Evolutionary conservation across 768 basidiomycete genomes (phyloP).

Genomic region (Nidula microcarpa): DNA sequence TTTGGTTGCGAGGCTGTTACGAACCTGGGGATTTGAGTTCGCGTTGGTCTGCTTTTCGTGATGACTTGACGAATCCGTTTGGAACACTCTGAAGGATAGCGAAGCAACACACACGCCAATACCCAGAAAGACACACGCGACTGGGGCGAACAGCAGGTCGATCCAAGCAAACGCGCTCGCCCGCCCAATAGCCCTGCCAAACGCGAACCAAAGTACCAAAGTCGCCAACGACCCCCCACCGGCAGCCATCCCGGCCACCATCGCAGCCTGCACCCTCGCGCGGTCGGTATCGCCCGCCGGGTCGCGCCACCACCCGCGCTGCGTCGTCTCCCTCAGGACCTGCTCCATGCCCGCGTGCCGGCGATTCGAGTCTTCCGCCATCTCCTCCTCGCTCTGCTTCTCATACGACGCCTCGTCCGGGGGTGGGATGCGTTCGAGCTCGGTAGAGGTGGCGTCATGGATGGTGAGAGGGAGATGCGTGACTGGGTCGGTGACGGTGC

Average conservation of each 20-base stretch:
- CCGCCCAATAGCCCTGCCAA: constrained; percentile 14
- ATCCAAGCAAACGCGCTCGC: background rate
- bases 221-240: constrained; percentile 18
- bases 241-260: constrained; percentile 25
- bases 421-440: constrained; percentile 31
- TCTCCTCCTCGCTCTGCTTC: constrained; percentile 10
- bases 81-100: too few relatives aligned
- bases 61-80: too few relatives aligned
- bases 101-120: too few relatives aligned
- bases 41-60: too few relatives aligned
- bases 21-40: too few relatives aligned
- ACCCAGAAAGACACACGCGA: too few relatives aligned
- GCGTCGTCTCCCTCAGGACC: constrained; percentile 21
- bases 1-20: too few relatives aligned
- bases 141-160: background rate
- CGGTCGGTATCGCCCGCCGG: constrained; percentile 23
- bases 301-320: constrained; percentile 29
- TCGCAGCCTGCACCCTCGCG: constrained; percentile 23
- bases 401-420: constrained; percentile 15
- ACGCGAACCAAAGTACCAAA: constrained; percentile 14
- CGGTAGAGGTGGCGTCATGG: constrained; percentile 28
- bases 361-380: constrained; percentile 12
- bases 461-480: constrained; percentile 32
- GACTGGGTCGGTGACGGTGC: constrained; percentile 35
- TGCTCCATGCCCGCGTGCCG: constrained; percentile 22